Conservation (phyloP, 73 alveolate species). For the Tetrahymena elliotti region DNA sequence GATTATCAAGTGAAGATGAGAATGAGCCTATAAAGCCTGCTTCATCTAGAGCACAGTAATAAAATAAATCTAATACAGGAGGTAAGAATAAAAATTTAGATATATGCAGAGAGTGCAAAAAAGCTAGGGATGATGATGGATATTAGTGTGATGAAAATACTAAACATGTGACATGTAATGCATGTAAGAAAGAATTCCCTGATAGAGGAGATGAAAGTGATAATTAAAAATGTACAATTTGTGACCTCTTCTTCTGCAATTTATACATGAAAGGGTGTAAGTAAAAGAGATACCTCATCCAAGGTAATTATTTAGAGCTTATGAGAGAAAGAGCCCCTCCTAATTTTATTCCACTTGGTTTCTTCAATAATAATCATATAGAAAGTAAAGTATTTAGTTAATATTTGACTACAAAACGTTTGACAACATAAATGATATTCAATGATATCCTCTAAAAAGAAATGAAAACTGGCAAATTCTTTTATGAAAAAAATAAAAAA, state of each 20-base stretch:
- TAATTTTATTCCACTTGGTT: background rate
- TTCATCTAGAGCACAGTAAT: background rate
- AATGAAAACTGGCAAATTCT: constrained; percentile 27
- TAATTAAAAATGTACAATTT: constrained; percentile 28
- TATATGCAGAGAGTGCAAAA: constrained; percentile 39
- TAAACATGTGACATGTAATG: constrained; percentile 23
- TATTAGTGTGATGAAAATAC: constrained; percentile 22
- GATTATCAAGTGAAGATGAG: background rate
- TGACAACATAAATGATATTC: background rate
- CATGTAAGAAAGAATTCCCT: constrained; percentile 42
- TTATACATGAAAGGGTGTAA: constrained; percentile 5
- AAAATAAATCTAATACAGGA: background rate
- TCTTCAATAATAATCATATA: background rate
- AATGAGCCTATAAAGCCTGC: background rate
- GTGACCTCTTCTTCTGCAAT: constrained; percentile 40
- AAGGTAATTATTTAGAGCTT: background rate
- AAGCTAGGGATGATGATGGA: constrained; percentile 24
- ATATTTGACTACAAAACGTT: background rate
- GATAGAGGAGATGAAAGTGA: constrained; percentile 6
- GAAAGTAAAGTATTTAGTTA: constrained; percentile 23
- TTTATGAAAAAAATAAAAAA: background rate
- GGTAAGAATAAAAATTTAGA: background rate
- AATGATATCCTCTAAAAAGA: constrained; percentile 2
- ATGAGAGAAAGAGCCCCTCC: background rate
- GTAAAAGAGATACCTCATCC: constrained; percentile 2